These are phyloP conservation scores for Poterioochromonas sp. DNA, from an alignment of 352 stramenopile species.

Conservation along the genomic window DNA sequence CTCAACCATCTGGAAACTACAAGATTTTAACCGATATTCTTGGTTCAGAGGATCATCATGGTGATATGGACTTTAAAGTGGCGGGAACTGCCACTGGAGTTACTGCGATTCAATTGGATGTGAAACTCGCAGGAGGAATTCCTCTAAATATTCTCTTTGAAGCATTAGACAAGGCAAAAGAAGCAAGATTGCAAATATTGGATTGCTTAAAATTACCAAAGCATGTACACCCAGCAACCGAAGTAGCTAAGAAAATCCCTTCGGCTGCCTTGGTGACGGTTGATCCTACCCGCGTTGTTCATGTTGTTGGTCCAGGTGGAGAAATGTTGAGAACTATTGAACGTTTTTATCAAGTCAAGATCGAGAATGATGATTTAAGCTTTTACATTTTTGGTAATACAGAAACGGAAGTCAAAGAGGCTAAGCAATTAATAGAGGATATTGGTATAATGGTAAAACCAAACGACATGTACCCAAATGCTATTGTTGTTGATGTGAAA, in stretches of 20 bases:
- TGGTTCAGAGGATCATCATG: conserved; percentile 86
- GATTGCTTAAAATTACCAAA: conserved; percentile 65
- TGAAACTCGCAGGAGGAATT: conserved; percentile 74
- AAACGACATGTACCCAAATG: conserved; percentile 75
- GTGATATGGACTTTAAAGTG: conserved; percentile 96
- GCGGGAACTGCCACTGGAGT: conserved; percentile 70
- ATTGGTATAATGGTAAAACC: conserved; percentile 60
- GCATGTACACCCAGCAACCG: conserved; percentile 49
- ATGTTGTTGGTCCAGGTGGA: conserved; percentile 42
- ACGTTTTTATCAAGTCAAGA: conserved; percentile 49
- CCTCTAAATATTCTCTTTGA: conserved; percentile 67
- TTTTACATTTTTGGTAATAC: conserved; percentile 73
- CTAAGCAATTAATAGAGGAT: conserved; percentile 55
- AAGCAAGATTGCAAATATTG: conserved; percentile 49
- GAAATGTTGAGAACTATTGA: conserved; percentile 54
- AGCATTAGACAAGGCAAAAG: conserved; percentile 67
- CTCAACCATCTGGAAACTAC: conserved; percentile 49
- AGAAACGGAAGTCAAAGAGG: conserved; percentile 59
- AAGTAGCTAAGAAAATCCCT: conserved; percentile 52
- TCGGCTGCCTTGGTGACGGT: conserved; percentile 47
- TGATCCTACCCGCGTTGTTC: conserved; percentile 16
- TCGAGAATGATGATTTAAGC: conserved; percentile 65
- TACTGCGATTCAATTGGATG: conserved; percentile 76
- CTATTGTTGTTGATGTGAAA: conserved; percentile 79
- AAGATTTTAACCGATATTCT: conserved; percentile 79